phyloP scores from a whole-genome alignment of 2,329 filamentous ascomycete species.

The Sclerotinia sclerotiorum region DNA sequence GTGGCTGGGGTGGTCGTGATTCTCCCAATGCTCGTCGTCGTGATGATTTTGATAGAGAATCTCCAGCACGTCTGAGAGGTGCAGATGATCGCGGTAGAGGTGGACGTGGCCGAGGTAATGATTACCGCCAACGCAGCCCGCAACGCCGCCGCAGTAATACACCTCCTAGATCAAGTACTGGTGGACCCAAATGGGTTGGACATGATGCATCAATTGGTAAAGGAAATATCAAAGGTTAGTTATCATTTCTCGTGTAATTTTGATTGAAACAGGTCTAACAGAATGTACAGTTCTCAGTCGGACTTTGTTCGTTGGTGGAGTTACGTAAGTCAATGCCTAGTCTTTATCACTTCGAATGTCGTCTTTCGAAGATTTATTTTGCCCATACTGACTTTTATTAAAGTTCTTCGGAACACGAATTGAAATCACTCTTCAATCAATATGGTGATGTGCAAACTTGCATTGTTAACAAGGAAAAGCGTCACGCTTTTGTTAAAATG shows the following conservation, averaged over 20 bases:
- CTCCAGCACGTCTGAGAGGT: constrained; percentile 59
- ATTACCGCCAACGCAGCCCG: constrained; percentile 89
- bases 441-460: constrained; percentile 93
- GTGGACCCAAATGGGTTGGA: constrained; percentile 71
- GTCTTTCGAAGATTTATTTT: constrained; percentile 15
- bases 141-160: constrained; percentile 66
- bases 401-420: constrained; percentile 75
- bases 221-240: constrained; percentile 72
- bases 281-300: constrained; percentile 70
- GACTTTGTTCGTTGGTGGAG: constrained; percentile 94
- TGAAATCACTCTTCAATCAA: constrained; percentile 75
- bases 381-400: constrained; percentile 36
- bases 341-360: constrained; percentile 10
- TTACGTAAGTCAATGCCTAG: constrained; percentile 62
- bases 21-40: constrained; percentile 48
- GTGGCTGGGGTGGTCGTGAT: constrained; percentile 65
- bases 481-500: constrained; percentile 99
- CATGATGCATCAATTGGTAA: constrained; percentile 72
- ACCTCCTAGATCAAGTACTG: constrained; percentile 48
- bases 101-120: constrained; percentile 55
- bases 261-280: constrained; percentile 30
- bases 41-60: constrained; percentile 67
- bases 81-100: constrained; percentile 52
- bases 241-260: constrained; percentile 23
- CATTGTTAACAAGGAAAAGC: constrained; percentile 97